Evolutionary conservation across 164 flowering plant species (phyloP).

Genomic region (Litsea cubeba): DNA sequence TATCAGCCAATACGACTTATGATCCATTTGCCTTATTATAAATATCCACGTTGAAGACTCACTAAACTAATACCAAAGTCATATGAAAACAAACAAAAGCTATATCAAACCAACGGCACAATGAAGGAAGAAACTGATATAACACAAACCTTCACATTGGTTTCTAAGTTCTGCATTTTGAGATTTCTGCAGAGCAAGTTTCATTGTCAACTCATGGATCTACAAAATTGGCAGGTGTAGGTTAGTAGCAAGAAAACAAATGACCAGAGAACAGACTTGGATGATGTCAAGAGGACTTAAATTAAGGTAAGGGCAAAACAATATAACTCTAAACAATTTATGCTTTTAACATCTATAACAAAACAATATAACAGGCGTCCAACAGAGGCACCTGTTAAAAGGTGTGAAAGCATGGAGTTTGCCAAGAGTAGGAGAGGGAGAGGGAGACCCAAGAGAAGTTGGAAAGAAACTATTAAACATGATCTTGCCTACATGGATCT

Average conservation of each 20-base stretch:
- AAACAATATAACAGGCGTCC: no score
- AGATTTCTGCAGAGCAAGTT: conserved; percentile 80
- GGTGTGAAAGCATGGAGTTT: no score
- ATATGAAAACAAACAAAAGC: not conserved
- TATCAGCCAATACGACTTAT: no score
- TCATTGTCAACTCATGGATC: conserved; percentile 53
- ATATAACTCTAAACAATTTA: not conserved
- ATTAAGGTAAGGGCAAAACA: not conserved
- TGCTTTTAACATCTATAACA: not conserved
- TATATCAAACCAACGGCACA: not conserved
- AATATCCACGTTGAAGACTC: not conserved
- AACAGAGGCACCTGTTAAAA: no score
- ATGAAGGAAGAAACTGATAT: not conserved
- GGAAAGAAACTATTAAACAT: no score
- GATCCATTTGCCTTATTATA: no score
- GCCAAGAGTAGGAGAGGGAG: no score
- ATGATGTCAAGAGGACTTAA: not conserved
- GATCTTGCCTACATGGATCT: no score
- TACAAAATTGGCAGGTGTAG: conserved; percentile 11
- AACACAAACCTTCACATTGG: conserved; percentile 80
- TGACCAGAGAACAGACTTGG: not conserved
- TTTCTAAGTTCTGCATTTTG: conserved; percentile 77
- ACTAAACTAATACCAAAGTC: not conserved
- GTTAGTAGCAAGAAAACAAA: not conserved
- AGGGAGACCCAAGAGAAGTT: no score